Base-by-base conservation (phyloP, 139 green algal species). In the Eudorina sp. region DNA sequence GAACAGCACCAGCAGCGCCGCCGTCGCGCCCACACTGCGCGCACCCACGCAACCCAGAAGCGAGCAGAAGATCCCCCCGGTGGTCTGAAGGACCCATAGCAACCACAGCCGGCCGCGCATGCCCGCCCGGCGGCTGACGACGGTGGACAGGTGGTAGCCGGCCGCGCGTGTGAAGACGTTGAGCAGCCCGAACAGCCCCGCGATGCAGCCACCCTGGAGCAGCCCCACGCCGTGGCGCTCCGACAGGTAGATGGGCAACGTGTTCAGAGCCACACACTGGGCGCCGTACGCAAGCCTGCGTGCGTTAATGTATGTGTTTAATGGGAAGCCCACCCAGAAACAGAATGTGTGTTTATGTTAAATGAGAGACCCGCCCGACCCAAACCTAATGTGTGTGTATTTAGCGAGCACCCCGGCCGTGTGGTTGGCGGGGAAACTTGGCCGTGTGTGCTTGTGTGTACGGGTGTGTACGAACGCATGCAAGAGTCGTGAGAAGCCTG, bases 61-160 rank as follows among this genome's bases (percentile, higher is more conserved):
- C 72, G 27, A 21, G 43, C 72, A 80, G 43, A 45, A 80, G 7
- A 40, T 4, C 18, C 72, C 72, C 23, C 72, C 72, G 41, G 25
- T 27, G 41, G 43, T 27, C 72, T 80, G 72, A 41, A 58, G 41
- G 11, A 0, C 43, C 43, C 41, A 80, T 27, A 80, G 72, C 43
- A 60, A 27, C 72, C 72, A 80, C 43, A 80, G 43, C 43, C 72
- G 41, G 8, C 43, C 72, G 8, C 72, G 41, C 72, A 80, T 80
- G 72, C 72, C 72, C 41, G 21, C 51, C 7, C 69, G 69, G 6
- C 36, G 13, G 14, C 36, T 51, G 18, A 77, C 1, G 18, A 19
- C 69, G 36, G 51, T 7, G 38, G 64, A 73, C 38, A 34, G 38
- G 2, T 9, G 11, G 69, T 40, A 53, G 69, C 69, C 69, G 36